Percentiles rank a stretch among this genome's conserved stretches.
These are phyloP conservation scores for Scedosporium aurantiacum DNA, from an alignment of 2,329 filamentous ascomycete genomes.

Conservation along the genomic window DNA sequence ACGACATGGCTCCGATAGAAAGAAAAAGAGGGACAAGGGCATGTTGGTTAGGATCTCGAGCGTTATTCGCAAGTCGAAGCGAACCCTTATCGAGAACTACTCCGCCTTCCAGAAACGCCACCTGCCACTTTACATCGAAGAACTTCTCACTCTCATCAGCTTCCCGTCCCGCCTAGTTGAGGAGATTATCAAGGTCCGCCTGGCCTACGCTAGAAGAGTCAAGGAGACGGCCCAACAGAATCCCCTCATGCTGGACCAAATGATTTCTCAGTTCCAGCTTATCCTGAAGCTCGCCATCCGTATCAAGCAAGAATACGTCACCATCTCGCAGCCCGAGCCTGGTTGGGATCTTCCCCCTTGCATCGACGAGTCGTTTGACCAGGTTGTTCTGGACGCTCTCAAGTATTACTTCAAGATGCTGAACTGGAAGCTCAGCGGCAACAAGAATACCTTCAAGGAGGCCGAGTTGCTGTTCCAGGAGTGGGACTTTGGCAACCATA, in stretches of 20 bases:
- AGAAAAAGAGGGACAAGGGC: conserved; percentile 38
- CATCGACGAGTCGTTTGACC: conserved; percentile 93
- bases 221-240: conserved; percentile 90
- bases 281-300: conserved; percentile 81
- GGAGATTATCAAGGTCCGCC: conserved; percentile 85
- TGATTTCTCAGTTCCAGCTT: conserved; percentile 94
- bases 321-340: conserved; percentile 73
- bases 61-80: conserved; percentile 89
- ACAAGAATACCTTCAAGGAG: conserved; percentile 99
- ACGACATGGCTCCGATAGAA: not conserved
- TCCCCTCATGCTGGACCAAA: conserved; percentile 89
- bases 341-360: conserved; percentile 94
- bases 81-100: conserved; percentile 77
- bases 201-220: conserved; percentile 83
- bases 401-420: conserved; percentile 99
- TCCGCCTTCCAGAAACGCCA: conserved; percentile 78
- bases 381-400: conserved; percentile 80
- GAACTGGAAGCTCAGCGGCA: conserved; percentile 93
- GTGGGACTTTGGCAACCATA: conserved; percentile 94
- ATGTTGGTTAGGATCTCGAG: conserved; percentile 75
- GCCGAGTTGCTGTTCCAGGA: conserved; percentile 95
- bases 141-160: conserved; percentile 89
- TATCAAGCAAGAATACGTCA: conserved; percentile 81
- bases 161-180: conserved; percentile 93
- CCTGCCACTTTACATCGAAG: conserved; percentile 91